These are phyloP conservation scores for Hanseniaspora gamundiae DNA, from an alignment of 1,139 yeast species.

Conservation along the genomic window DNA sequence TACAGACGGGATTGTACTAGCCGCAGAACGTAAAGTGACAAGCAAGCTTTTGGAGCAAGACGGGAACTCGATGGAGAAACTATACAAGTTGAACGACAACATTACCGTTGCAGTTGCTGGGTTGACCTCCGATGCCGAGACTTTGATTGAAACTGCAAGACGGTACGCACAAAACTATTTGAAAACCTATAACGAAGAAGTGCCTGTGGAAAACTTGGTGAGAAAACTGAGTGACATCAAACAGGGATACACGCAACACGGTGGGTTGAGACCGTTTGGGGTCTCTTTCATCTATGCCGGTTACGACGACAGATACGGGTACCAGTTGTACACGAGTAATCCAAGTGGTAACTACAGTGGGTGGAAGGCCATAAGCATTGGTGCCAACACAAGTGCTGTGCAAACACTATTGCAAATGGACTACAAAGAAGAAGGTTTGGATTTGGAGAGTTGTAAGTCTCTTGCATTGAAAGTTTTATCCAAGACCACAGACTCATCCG, in stretches of 20 bases:
- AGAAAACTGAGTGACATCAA: constrained; percentile 84
- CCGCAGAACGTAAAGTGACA: constrained; percentile 93
- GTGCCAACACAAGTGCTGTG: constrained; percentile 93
- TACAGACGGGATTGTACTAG: constrained; percentile 84
- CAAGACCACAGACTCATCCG: constrained; percentile 87
- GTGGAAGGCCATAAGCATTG: constrained; percentile 96
- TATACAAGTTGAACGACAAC: constrained; percentile 72
- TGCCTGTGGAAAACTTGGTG: constrained; percentile 84
- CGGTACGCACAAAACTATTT: constrained; percentile 73
- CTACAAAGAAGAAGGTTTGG: constrained; percentile 62
- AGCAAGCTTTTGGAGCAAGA: constrained; percentile 88
- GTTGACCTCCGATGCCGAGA: constrained; percentile 93
- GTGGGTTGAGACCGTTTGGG: constrained; percentile 97
- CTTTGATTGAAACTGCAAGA: constrained; percentile 81
- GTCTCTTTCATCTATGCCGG: constrained; percentile 96
- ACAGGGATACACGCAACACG: constrained; percentile 98
- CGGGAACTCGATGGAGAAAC: constrained; percentile 64
- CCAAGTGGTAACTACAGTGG: constrained; percentile 98
- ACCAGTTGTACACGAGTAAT: constrained; percentile 87
- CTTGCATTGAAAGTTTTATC: constrained; percentile 85
- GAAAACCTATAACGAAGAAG: constrained; percentile 77
- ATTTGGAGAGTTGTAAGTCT: constrained; percentile 69
- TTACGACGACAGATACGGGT: constrained; percentile 78
- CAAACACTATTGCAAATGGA: constrained; percentile 93
- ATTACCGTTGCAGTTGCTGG: constrained; percentile 97